A percentile compares a stretch with the other conserved stretches of the same genome.
Evolutionary conservation across 2,329 filamentous ascomycete genomes (phyloP).

Genomic region (Ophiocordyceps camponoti-rufipedis): DNA sequence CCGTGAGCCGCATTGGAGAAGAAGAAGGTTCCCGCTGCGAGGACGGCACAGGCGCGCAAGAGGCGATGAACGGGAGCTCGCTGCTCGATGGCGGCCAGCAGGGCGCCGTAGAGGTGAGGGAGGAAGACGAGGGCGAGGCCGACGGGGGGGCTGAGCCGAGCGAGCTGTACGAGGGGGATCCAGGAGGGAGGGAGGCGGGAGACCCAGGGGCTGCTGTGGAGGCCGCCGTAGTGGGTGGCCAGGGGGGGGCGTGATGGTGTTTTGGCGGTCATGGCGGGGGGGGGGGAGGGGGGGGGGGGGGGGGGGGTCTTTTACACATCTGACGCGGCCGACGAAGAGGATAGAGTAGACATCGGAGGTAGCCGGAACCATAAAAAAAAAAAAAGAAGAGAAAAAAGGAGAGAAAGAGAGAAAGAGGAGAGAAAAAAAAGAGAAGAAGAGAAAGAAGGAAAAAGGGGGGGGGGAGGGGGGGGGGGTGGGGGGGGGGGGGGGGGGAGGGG

Average conservation of each 20-base stretch:
- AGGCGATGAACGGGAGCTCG: constrained; percentile 2
- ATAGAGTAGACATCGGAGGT: too few species aligned
- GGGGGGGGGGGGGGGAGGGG: too few species aligned
- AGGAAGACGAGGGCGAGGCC: constrained; percentile 14
- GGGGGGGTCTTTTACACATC: too few species aligned
- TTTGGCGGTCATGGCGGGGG: not conserved
- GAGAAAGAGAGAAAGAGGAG: too few species aligned
- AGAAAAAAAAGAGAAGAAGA: too few species aligned
- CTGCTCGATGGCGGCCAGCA: constrained; percentile 6
- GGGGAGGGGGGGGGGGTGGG: too few species aligned
- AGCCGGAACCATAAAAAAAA: too few species aligned
- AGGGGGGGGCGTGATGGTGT: not conserved
- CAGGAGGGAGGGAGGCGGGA: constrained; percentile 11
- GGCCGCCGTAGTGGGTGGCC: constrained; percentile 12
- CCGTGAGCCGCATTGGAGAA: constrained; percentile 4
- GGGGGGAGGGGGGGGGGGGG: not conserved
- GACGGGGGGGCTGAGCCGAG: constrained; percentile 13
- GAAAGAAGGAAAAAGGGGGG: too few species aligned
- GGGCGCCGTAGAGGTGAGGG: constrained; percentile 13
- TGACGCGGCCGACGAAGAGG: too few species aligned
- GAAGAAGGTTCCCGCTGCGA: not conserved
- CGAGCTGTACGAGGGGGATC: constrained; percentile 14
- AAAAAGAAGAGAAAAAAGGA: too few species aligned
- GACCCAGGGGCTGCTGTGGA: constrained; percentile 12
- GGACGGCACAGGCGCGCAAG: constrained; percentile 1